A percentile compares a stretch with the other conserved stretches of the same genome.
These are phyloP conservation scores for Xenosphaeropsis pyriputrescens DNA, from an alignment of 2,329 filamentous ascomycete species.

Conservation along the genomic window DNA sequence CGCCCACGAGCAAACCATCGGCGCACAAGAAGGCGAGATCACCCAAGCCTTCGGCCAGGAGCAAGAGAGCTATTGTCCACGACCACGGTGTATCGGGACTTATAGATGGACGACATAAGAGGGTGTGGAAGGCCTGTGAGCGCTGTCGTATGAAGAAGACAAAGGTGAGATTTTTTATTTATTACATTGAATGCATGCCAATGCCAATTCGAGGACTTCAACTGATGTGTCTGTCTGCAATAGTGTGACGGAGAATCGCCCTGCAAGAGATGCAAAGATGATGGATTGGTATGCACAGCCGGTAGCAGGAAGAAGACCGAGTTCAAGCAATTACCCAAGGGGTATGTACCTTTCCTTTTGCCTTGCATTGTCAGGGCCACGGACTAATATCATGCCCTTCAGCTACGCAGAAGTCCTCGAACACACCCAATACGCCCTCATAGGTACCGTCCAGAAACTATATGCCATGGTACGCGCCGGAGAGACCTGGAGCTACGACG, in stretches of 20 bases:
- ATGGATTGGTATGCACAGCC: conserved; percentile 47
- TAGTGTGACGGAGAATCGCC: conserved; percentile 52
- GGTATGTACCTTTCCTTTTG: conserved; percentile 24
- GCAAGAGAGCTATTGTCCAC: conserved; percentile 15
- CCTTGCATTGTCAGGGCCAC: no score
- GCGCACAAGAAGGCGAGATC: neutral
- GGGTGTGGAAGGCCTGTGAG: conserved; percentile 54
- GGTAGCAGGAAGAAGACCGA: conserved; percentile 53
- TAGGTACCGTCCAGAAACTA: conserved; percentile 50
- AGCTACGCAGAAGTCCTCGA: conserved; percentile 52
- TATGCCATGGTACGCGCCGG: conserved; percentile 46
- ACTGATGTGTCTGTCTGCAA: conserved; percentile 1
- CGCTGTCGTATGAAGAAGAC: conserved; percentile 57
- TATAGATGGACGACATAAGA: conserved; percentile 41
- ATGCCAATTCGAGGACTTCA: neutral
- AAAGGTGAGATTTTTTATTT: conserved; percentile 29
- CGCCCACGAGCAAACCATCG: no score
- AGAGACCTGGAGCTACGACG: conserved; percentile 45
- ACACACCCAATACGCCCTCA: conserved; percentile 48
- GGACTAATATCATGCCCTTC: neutral
- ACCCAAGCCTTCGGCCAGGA: neutral
- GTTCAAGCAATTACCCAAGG: conserved; percentile 49
- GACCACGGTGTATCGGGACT: conserved; percentile 25
- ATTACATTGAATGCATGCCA: neutral
- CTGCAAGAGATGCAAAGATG: conserved; percentile 52